A percentile compares a stretch with the other conserved stretches of the same genome.
phyloP scores from a whole-genome alignment of 2,329 filamentous ascomycete genomes.

The Rhynchosporium secalis region DNA sequence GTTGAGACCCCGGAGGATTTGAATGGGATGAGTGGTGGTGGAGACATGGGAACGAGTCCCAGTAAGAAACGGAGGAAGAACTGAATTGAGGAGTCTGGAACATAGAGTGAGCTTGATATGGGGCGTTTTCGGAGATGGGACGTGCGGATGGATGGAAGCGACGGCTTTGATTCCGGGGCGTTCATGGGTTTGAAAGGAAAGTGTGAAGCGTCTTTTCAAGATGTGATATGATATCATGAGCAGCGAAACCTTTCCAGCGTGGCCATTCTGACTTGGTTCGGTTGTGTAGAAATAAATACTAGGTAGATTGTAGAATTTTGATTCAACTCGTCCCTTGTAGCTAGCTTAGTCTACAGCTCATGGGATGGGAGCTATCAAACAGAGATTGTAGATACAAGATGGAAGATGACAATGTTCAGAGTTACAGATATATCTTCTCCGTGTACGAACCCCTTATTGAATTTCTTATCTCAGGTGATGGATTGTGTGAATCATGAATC shows the following conservation, averaged over 20 bases:
- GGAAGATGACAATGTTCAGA: too few species aligned
- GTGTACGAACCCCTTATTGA: too few species aligned
- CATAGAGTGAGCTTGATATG: not conserved
- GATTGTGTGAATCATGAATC: too few species aligned
- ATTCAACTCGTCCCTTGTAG: too few species aligned
- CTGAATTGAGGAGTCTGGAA: constrained; percentile 14
- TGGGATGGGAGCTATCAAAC: too few species aligned
- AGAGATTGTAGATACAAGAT: too few species aligned
- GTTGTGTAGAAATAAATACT: not conserved
- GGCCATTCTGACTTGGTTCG: not conserved
- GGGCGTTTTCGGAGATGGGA: not conserved
- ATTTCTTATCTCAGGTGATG: too few species aligned
- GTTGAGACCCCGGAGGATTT: constrained; percentile 17
- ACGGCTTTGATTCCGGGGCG: not conserved
- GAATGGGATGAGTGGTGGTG: constrained; percentile 13
- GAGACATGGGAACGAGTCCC: constrained; percentile 19
- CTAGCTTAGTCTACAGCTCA: too few species aligned
- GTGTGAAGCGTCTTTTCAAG: not conserved
- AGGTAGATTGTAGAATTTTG: too few species aligned
- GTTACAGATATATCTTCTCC: too few species aligned
- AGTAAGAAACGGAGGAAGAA: constrained; percentile 33
- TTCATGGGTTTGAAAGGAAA: not conserved
- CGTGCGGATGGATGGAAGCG: not conserved
- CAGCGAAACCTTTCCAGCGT: not conserved
- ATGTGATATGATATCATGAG: not conserved